Base-by-base conservation (phyloP, 805 yeast species). In the Hanseniaspora occidentalis region DNA sequence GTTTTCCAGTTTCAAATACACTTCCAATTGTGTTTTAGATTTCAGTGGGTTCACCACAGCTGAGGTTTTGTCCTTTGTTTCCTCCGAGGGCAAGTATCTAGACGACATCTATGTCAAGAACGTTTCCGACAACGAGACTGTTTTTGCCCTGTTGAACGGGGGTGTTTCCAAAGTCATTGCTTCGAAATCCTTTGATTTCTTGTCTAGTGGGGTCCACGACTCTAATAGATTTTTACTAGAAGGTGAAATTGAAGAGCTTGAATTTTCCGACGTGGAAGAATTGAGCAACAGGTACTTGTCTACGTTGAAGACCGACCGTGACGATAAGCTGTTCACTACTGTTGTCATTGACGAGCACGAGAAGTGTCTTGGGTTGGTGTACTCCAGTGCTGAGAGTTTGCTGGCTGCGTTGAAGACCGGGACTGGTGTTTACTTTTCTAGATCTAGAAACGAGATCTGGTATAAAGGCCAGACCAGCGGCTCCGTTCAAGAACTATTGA, bases 391-490 rank as follows among this genome's bases (percentile, higher is more conserved):
- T 33, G 86, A 81, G 50, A 84, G 95, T 25, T 76, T 92, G 52
- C 62, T 71, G 35, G 88, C 82, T 51, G 92, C 97, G 10, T 73
- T 92, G 49, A 75, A 74, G 45, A 79, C 84, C 18, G 71, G 75
- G 38, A 76, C 84, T 8, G 98, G 98, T 43, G 95, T 92, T 2
- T 92, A 92, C 62, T 96, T 82, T 60, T 84, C 96, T 7, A 79
- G 98, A 52, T 66, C 71, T 42, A 78, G 81, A 53, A 77, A 84
- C 45, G 97, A 94, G 35, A 70, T 92, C 44, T 92, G 98, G 98
- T 82, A 79, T 59, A 92, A 92, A 60, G 98, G 98, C 23, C 80
- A 81, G 42, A 84, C 96, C 2, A 82, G 95, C n/a, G 98, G 98
- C 17, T 94, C 95, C 39, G 84, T 94, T 1, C 98, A 92, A 64